Evolutionary conservation across 169 alveolate genomes (phyloP).

Genomic region (Babesia ovis): DNA sequence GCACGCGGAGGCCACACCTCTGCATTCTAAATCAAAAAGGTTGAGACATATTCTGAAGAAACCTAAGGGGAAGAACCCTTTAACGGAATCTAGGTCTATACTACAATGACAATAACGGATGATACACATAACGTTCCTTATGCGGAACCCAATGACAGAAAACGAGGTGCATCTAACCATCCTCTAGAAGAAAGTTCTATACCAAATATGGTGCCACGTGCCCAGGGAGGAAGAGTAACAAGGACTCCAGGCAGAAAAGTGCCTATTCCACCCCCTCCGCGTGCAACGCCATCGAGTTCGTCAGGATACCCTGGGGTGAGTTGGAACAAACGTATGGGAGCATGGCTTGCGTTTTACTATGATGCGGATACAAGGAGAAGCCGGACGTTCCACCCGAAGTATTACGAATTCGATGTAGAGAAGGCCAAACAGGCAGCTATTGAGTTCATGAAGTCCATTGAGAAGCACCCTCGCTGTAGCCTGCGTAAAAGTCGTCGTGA

Average conservation of each 20-base stretch:
- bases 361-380: conserved; percentile 80
- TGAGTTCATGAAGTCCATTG: conserved; percentile 77
- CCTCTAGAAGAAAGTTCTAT: no score
- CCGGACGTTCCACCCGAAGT: conserved; percentile 82
- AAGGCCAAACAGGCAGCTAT: conserved; percentile 81
- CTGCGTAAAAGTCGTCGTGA: conserved; percentile 62
- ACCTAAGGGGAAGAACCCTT: no score
- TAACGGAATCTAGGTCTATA: no score
- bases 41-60: no score
- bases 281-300: conserved; percentile 70
- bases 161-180: no score
- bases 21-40: no score
- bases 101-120: no score
- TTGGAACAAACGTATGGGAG: conserved; percentile 85
- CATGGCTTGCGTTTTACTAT: conserved; percentile 84
- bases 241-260: not conserved
- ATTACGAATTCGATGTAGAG: conserved; percentile 80
- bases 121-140: no score
- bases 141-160: no score
- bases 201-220: no score
- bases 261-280: conserved; percentile 64
- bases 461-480: conserved; percentile 75
- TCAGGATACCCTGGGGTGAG: conserved; percentile 86
- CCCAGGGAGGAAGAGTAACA: not conserved
- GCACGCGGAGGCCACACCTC: not conserved